Conservation (phyloP, 768 basidiomycete genomes). For the Roridomyces roridus region DNA sequence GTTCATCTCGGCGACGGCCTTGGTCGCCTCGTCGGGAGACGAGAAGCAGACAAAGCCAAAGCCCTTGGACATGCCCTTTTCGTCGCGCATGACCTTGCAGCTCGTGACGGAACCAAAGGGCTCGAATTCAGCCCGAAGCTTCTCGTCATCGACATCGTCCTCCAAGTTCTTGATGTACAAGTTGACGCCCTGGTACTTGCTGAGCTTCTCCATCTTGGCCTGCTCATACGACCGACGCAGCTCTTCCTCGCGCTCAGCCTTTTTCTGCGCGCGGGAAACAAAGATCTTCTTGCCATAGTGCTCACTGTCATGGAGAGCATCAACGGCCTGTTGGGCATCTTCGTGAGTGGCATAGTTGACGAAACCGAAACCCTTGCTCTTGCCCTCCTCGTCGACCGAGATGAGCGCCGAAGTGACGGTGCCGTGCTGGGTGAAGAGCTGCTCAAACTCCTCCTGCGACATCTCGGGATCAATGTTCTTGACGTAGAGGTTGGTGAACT, state of each 20-base stretch:
- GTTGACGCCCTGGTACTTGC: slow-evolving; percentile 99
- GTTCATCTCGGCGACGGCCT: slow-evolving; percentile 99
- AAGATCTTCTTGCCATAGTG: slow-evolving; percentile 88
- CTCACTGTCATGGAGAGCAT: slow-evolving; percentile 86
- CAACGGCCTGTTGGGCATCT: slow-evolving; percentile 89
- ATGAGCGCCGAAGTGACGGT: slow-evolving; percentile 89
- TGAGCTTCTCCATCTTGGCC: slow-evolving; percentile 95
- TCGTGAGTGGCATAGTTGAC: slow-evolving; percentile 97
- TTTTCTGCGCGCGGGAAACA: slow-evolving; percentile 97
- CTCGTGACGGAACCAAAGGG: slow-evolving; percentile 97
- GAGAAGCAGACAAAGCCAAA: slow-evolving; percentile 99
- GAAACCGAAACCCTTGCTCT: slow-evolving; percentile 97
- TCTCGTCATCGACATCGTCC: slow-evolving; percentile 97
- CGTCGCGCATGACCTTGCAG: slow-evolving; percentile 99
- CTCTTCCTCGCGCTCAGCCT: slow-evolving; percentile 97
- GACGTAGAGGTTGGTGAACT: slow-evolving; percentile 98
- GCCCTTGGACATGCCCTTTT: slow-evolving; percentile 90
- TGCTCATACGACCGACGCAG: slow-evolving; percentile 92
- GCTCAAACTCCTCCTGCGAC: slow-evolving; percentile 84
- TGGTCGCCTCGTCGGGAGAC: slow-evolving; percentile 97
- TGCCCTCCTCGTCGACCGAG: slow-evolving; percentile 85
- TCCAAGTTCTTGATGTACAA: slow-evolving; percentile 99
- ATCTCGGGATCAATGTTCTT: slow-evolving; percentile 94
- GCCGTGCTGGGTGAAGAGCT: slow-evolving; percentile 80
- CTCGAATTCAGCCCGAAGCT: slow-evolving; percentile 95